phyloP scores from a whole-genome alignment of 345 rosid species.

The Aethionema arabicum region DNA sequence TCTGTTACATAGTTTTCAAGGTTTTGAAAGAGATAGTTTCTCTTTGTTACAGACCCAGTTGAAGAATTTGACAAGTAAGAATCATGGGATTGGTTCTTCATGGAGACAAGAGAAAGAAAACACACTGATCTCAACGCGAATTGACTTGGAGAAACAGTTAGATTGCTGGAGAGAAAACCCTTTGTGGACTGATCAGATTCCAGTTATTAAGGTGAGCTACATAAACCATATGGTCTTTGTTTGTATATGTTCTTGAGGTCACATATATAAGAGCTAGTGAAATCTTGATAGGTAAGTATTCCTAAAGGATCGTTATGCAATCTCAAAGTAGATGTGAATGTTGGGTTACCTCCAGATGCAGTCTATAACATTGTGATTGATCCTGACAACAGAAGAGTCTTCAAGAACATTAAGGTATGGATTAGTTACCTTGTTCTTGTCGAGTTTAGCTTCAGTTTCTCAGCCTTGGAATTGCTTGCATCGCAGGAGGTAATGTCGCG shows the following conservation, averaged over 20 bases:
- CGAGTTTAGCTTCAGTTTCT: conserved; percentile 7
- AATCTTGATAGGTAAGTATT: conserved; percentile 70
- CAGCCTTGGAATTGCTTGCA: conserved; percentile 1
- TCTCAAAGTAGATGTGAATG: conserved; percentile 54
- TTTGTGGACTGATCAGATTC: conserved; percentile 58
- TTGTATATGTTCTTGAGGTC: background rate
- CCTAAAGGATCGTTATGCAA: conserved; percentile 92
- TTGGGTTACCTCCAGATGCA: conserved; percentile 90
- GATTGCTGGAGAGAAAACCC: conserved; percentile 78
- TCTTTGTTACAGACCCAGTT: conserved; percentile 52
- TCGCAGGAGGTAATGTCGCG: conserved; percentile 77
- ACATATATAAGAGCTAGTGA: background rate
- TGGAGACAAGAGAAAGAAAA: conserved; percentile 41
- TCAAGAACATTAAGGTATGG: conserved; percentile 82
- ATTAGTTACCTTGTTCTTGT: conserved; percentile 14
- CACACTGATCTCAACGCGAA: conserved; percentile 37
- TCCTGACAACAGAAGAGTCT: conserved; percentile 88
- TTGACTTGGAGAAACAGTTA: conserved; percentile 64
- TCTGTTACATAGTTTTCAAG: conserved; percentile 3
- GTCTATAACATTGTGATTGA: conserved; percentile 76
- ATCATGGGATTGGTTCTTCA: conserved; percentile 36
- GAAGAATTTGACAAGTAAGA: conserved; percentile 45
- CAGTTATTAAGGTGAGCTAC: conserved; percentile 58
- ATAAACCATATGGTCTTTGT: conserved; percentile 11
- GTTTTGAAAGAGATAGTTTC: background rate